Evolutionary conservation across 78 protist genomes (phyloP).

Genomic region (Fonticula alba): DNA sequence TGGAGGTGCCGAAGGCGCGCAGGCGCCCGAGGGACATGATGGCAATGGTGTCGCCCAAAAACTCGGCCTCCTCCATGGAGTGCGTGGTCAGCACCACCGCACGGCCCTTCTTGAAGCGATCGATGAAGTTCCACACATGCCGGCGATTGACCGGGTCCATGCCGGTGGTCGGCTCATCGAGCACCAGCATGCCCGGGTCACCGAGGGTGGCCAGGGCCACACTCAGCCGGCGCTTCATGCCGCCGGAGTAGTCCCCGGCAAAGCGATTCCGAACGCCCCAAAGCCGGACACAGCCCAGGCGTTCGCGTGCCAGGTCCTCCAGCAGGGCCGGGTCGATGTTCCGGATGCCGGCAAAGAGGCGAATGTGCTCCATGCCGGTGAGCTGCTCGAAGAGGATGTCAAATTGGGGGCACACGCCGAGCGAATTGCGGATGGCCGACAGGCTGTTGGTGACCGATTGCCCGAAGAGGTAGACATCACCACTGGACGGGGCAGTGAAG

Average conservation of each 20-base stretch:
- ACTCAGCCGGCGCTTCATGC: constrained; percentile 65
- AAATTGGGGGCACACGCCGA: constrained; percentile 21
- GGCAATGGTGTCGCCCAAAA: constrained; percentile 39
- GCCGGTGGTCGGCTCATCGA: constrained; percentile 66
- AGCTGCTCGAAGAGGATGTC: constrained; percentile 9
- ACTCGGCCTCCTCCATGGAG: constrained; percentile 68
- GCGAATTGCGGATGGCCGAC: too few relatives aligned
- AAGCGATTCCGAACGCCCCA: too few relatives aligned
- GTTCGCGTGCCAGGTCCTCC: too few relatives aligned
- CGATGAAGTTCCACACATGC: constrained; percentile 29
- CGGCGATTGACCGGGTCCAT: constrained; percentile 52
- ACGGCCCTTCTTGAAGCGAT: not conserved
- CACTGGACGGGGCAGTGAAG: too few relatives aligned
- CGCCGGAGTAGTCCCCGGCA: too few relatives aligned
- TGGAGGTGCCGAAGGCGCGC: too few relatives aligned
- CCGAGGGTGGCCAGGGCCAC: constrained; percentile 58
- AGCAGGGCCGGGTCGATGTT: too few relatives aligned
- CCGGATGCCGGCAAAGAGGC: too few relatives aligned
- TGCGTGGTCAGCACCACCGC: constrained; percentile 70
- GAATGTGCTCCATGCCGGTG: constrained; percentile 2
- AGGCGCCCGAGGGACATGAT: constrained; percentile 32
- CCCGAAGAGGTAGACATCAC: too few relatives aligned
- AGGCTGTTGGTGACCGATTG: too few relatives aligned
- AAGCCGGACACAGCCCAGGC: too few relatives aligned
- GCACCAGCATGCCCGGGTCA: constrained; percentile 29